Percentiles rank a stretch among this genome's conserved stretches.
These are phyloP conservation scores for Coniella vitis DNA, from an alignment of 2,329 filamentous ascomycete species.

Conservation along the genomic window DNA sequence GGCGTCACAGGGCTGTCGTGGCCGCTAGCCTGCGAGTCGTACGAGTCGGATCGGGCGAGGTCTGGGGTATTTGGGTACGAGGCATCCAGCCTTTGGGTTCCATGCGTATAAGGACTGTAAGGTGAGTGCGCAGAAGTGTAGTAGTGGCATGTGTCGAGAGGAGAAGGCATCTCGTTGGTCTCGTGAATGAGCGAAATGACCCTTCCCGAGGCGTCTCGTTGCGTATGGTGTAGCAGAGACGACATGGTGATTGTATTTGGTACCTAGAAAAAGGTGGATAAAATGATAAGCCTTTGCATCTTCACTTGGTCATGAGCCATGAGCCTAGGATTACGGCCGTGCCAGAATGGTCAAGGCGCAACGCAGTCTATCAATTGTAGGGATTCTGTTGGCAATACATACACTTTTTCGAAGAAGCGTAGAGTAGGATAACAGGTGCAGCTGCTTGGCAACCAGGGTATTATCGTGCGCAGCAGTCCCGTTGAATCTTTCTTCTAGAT, in stretches of 20 bases:
- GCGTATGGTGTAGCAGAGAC: conserved; percentile 9
- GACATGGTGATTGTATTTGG: neutral
- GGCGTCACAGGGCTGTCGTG: conserved; percentile 51
- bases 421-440: no score
- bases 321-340: no score
- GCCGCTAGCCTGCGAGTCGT: conserved; percentile 53
- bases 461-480: no score
- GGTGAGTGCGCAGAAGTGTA: neutral
- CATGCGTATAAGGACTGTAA: conserved; percentile 2
- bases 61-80: conserved; percentile 48
- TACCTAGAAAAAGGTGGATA: neutral
- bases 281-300: neutral
- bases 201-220: conserved; percentile 11
- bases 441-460: no score
- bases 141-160: conserved; percentile 1
- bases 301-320: no score
- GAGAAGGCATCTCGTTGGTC: neutral
- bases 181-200: conserved; percentile 13
- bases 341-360: no score
- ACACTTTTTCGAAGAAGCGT: no score
- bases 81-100: conserved; percentile 17
- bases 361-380: no score
- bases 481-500: no score
- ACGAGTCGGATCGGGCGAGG: conserved; percentile 54
- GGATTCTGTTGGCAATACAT: no score